These are phyloP conservation scores for Komagataella phaffii DNA, from an alignment of 805 yeast species.

Conservation along the genomic window DNA sequence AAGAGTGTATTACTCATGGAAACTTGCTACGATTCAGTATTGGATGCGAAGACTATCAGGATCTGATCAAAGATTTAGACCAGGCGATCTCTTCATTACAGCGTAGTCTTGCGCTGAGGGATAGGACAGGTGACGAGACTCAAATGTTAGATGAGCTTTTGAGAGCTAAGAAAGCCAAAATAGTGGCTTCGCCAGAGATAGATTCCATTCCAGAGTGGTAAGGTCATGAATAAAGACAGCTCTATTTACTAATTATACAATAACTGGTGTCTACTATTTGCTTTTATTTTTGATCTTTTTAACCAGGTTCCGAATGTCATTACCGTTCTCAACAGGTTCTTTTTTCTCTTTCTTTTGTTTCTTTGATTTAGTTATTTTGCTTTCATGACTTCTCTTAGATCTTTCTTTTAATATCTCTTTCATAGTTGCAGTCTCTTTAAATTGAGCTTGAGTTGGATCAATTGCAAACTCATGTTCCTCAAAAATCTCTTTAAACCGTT, in stretches of 20 bases:
- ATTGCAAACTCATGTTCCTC: constrained; percentile 86
- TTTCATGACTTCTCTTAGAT: constrained; percentile 29
- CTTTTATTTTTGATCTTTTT: constrained; percentile 34
- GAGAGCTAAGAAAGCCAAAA: not conserved
- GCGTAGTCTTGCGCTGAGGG: not conserved
- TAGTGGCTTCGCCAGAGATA: not conserved
- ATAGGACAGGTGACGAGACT: not conserved
- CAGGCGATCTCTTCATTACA: constrained; percentile 14
- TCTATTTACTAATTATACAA: constrained; percentile 3
- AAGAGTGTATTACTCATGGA: constrained; percentile 2
- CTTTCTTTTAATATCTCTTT: constrained; percentile 69
- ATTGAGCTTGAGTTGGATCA: constrained; percentile 88
- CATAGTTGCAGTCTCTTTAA: constrained; percentile 81
- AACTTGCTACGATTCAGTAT: constrained; percentile 31
- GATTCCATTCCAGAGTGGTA: not conserved
- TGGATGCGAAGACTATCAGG: constrained; percentile 40
- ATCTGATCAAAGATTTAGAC: constrained; percentile 32
- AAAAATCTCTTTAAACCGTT: constrained; percentile 73
- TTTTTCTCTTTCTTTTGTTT: constrained; percentile 4
- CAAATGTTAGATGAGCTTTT: not conserved
- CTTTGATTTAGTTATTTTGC: constrained; percentile 3
- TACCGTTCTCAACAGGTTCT: constrained; percentile 3
- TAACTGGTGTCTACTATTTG: constrained; percentile 7
- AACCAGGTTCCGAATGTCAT: constrained; percentile 23
- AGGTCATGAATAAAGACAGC: not conserved